These are phyloP conservation scores for Lactarius sp. DNA, from an alignment of 768 basidiomycete species.

Conservation along the genomic window DNA sequence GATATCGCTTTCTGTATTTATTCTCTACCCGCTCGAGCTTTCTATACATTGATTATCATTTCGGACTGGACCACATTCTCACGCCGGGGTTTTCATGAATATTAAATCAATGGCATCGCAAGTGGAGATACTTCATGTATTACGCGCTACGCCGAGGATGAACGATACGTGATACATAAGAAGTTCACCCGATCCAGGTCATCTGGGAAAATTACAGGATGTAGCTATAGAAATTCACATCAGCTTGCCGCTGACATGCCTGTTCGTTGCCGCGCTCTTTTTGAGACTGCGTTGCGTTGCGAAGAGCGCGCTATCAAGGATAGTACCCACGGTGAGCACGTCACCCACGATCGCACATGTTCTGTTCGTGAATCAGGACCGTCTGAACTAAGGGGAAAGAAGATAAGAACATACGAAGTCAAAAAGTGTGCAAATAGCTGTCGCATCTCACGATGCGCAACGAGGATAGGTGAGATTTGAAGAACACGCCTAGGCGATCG, in stretches of 20 bases:
- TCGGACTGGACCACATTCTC: neutral
- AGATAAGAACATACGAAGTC: constrained; percentile 67
- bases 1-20: constrained; percentile 10
- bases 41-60: neutral
- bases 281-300: constrained; percentile 73
- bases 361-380: constrained; percentile 37
- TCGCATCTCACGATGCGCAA: constrained; percentile 84
- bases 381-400: constrained; percentile 4
- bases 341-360: constrained; percentile 98
- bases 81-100: too few species aligned
- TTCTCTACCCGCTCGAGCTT: neutral
- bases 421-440: constrained; percentile 98
- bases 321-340: constrained; percentile 87
- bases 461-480: constrained; percentile 96
- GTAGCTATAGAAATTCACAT: constrained; percentile 20
- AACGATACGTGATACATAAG: constrained; percentile 14
- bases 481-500: constrained; percentile 58
- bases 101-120: neutral
- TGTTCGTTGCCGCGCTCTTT: constrained; percentile 39
- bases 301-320: constrained; percentile 85
- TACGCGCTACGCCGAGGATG: neutral
- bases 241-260: constrained; percentile 24
- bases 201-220: neutral
- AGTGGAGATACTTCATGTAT: neutral
- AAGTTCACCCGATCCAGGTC: constrained; percentile 5